A percentile compares a stretch with the other conserved stretches of the same genome.
Evolutionary conservation across 495 filamentous ascomycete species (phyloP).

Genomic region (Penicillium nucicola): DNA sequence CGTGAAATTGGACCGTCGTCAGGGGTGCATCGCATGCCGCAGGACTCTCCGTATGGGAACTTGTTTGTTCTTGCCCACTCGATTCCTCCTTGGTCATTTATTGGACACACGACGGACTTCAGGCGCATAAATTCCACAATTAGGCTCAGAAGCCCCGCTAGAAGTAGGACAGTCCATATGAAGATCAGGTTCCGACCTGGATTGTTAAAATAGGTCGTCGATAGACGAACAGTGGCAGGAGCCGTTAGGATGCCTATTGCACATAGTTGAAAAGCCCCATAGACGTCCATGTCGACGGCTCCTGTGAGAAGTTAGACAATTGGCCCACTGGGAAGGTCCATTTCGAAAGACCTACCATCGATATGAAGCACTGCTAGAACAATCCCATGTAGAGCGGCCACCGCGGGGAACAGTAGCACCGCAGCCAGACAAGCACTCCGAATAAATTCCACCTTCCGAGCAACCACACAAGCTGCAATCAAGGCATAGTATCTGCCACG

Average conservation of each 20-base stretch:
- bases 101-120: slow-evolving; percentile 32
- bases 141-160: slow-evolving; percentile 55
- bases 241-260: slow-evolving; percentile 59
- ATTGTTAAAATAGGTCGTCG: slow-evolving; percentile 57
- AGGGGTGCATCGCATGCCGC: slow-evolving; percentile 38
- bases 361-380: slow-evolving; percentile 52
- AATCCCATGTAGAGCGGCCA: slow-evolving; percentile 58
- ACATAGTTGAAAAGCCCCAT: slow-evolving; percentile 61
- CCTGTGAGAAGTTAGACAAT: slow-evolving; percentile 24
- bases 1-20: slow-evolving; percentile 44
- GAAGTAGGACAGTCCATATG: slow-evolving; percentile 54
- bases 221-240: slow-evolving; percentile 53
- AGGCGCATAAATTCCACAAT: slow-evolving; percentile 57
- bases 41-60: slow-evolving; percentile 29
- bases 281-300: slow-evolving; percentile 63
- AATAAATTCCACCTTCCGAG: slow-evolving; percentile 55
- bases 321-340: not conserved
- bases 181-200: slow-evolving; percentile 60
- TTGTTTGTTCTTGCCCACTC: slow-evolving; percentile 17
- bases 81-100: slow-evolving; percentile 36
- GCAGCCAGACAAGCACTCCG: slow-evolving; percentile 57
- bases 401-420: slow-evolving; percentile 58
- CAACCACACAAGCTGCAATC: slow-evolving; percentile 55
- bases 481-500: slow-evolving; percentile 54
- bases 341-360: slow-evolving; percentile 40